Conservation (phyloP, 1,139 yeast genomes). For the Debaryomyces sp. region DNA sequence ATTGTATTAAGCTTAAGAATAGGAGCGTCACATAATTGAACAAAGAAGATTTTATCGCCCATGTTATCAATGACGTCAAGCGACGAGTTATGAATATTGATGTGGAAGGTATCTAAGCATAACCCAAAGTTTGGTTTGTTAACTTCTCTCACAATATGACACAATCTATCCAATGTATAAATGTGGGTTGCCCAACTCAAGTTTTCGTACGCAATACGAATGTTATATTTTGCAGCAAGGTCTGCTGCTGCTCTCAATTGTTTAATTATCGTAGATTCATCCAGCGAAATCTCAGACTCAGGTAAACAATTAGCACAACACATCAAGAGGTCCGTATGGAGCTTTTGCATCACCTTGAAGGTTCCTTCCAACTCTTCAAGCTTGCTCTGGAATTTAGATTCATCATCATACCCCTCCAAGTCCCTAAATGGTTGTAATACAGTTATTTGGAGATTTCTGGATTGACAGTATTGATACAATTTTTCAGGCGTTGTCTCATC, state of each 20-base stretch:
- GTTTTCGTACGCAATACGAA: slow-evolving; percentile 13
- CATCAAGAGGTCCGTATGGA: slow-evolving; percentile 13
- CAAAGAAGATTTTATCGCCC: slow-evolving; percentile 11
- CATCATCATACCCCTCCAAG: slow-evolving; percentile 13
- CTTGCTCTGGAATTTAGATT: slow-evolving; percentile 8
- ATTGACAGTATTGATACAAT: slow-evolving; percentile 5
- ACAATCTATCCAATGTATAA: slow-evolving; percentile 9
- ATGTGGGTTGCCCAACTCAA: slow-evolving; percentile 13
- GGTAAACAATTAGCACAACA: slow-evolving; percentile 12
- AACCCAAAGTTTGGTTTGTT: slow-evolving; percentile 15
- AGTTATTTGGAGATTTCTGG: slow-evolving; percentile 8
- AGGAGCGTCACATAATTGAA: slow-evolving; percentile 15
- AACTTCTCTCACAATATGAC: slow-evolving; percentile 11
- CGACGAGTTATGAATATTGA: slow-evolving; percentile 8
- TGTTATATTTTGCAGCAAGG: slow-evolving; percentile 10
- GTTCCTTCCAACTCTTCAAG: slow-evolving; percentile 9
- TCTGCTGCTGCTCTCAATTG: slow-evolving; percentile 14
- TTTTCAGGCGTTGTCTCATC: slow-evolving; percentile 11
- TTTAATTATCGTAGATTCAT: slow-evolving; percentile 8
- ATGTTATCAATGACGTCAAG: slow-evolving; percentile 6
- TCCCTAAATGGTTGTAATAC: slow-evolving; percentile 15
- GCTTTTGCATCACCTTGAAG: slow-evolving; percentile 9
- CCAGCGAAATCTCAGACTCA: slow-evolving; percentile 6
- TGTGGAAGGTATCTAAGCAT: slow-evolving; percentile 15
- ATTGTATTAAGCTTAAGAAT: slow-evolving; percentile 7